Conservation (phyloP, 768 basidiomycete species). For the Mycena sanguinolenta region DNA sequence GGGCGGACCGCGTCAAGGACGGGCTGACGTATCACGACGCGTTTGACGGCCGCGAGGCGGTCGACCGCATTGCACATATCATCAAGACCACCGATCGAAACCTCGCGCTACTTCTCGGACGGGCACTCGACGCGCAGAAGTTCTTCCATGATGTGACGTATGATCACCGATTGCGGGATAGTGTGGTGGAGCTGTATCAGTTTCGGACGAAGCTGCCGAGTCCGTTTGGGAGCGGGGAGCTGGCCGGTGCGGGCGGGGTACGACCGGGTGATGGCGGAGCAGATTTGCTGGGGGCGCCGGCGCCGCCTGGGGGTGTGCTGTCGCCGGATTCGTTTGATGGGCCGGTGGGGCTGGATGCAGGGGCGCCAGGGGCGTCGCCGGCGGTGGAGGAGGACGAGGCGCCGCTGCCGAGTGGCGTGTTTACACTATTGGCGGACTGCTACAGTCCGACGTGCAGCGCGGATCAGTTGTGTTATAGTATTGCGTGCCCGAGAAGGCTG, state of each 20-base stretch:
- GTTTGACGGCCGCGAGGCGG: constrained; percentile 97
- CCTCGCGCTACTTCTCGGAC: constrained; percentile 92
- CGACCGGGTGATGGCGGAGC: constrained; percentile 33
- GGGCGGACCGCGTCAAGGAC: constrained; percentile 90
- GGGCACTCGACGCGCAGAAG: constrained; percentile 97
- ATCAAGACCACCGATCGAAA: constrained; percentile 99
- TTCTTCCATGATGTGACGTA: constrained; percentile 99
- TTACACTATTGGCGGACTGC: constrained; percentile 96
- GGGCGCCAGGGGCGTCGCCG: constrained; percentile 43
- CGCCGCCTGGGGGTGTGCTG: constrained; percentile 23
- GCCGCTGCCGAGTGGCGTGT: constrained; percentile 91
- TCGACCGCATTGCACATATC: constrained; percentile 97
- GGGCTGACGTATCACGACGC: constrained; percentile 96
- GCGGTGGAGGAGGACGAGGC: constrained; percentile 64
- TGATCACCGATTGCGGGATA: constrained; percentile 95
- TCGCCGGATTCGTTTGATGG: constrained; percentile 33
- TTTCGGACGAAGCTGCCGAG: constrained; percentile 88
- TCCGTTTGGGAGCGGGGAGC: constrained; percentile 87
- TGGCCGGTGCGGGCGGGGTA: constrained; percentile 50
- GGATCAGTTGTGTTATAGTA: constrained; percentile 96
- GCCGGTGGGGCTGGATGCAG: constrained; percentile 39
- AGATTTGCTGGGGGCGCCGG: constrained; percentile 34
- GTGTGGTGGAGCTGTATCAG: constrained; percentile 90
- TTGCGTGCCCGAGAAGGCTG: constrained; percentile 92
- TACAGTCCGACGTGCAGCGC: constrained; percentile 97